Conservation (phyloP, 2,329 filamentous ascomycete genomes). For the Clonostachys rhizophaga region DNA sequence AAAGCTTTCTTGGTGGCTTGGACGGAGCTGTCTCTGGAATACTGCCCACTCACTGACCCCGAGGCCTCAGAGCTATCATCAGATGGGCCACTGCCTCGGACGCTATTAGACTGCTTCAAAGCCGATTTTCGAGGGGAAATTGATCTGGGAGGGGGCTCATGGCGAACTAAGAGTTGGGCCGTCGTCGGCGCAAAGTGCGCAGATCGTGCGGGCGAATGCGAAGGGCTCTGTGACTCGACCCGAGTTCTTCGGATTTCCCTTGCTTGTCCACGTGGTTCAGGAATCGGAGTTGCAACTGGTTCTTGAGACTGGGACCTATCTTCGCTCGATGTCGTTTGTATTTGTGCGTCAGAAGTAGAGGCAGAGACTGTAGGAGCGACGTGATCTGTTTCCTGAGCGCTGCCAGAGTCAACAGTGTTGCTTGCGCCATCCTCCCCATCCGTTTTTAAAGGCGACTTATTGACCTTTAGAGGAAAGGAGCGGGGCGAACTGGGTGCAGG, state of each 20-base stretch:
- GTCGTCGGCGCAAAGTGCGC: slow-evolving; percentile 61
- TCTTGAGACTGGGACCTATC: too few species aligned
- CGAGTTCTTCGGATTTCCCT: slow-evolving; percentile 17
- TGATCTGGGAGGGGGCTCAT: slow-evolving; percentile 66
- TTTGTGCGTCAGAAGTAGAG: too few species aligned
- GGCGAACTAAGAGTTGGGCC: slow-evolving; percentile 52
- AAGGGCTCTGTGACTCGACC: slow-evolving; percentile 55
- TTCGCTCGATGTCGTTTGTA: too few species aligned
- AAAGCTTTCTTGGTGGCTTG: slow-evolving; percentile 56
- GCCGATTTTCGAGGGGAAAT: slow-evolving; percentile 75
- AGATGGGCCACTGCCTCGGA: slow-evolving; percentile 45
- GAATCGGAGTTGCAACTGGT: too few species aligned
- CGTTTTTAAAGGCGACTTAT: too few species aligned
- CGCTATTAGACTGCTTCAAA: slow-evolving; percentile 58
- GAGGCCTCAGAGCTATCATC: slow-evolving; percentile 41
- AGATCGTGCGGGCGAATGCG: slow-evolving; percentile 60
- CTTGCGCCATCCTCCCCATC: too few species aligned
- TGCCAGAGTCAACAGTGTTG: too few species aligned
- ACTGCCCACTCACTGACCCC: slow-evolving; percentile 14
- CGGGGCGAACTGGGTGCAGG: too few species aligned
- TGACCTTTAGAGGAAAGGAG: too few species aligned
- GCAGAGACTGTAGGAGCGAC: too few species aligned
- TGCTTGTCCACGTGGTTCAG: slow-evolving; percentile 1
- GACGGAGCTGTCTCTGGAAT: slow-evolving; percentile 26
- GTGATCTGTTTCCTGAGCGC: too few species aligned